A percentile compares a stretch with the other conserved stretches of the same genome.
phyloP scores from a whole-genome alignment of 257 asterid genomes.

The Solanum sitiens region DNA sequence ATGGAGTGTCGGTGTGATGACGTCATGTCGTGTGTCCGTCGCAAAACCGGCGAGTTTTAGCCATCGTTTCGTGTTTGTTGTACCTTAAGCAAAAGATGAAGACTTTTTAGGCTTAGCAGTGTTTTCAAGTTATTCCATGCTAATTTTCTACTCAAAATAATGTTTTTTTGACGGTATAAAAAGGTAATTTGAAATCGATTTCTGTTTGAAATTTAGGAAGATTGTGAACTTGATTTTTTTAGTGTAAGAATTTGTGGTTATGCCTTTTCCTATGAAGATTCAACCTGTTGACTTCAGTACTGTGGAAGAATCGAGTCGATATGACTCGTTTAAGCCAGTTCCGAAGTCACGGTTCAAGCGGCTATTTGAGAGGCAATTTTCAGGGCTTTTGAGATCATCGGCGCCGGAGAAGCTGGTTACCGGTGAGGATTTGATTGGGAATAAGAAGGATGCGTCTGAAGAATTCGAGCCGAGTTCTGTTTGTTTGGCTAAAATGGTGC shows the following conservation, averaged over 20 bases:
- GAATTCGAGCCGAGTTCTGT: constrained; percentile 79
- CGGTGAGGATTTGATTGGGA: constrained; percentile 10
- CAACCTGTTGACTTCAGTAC: constrained; percentile 61
- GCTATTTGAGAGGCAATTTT: constrained; percentile 75
- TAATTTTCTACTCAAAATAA: neutral
- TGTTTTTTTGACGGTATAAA: constrained; percentile 6
- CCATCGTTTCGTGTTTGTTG: constrained; percentile 6
- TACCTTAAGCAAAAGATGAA: constrained; percentile 32
- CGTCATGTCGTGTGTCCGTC: constrained; percentile 5
- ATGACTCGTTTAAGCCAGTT: constrained; percentile 51
- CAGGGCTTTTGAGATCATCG: constrained; percentile 34
- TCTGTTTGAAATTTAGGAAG: neutral
- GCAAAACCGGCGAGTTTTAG: neutral
- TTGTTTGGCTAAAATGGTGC: constrained; percentile 77
- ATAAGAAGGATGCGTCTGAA: constrained; percentile 41
- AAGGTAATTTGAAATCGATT: constrained; percentile 13
- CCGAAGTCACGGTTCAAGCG: constrained; percentile 59
- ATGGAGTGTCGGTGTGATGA: constrained; percentile 21
- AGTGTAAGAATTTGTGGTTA: neutral
- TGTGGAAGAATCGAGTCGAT: constrained; percentile 20
- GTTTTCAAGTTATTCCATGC: constrained; percentile 44
- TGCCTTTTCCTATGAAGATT: constrained; percentile 60
- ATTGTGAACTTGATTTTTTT: neutral
- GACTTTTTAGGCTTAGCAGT: constrained; percentile 15
- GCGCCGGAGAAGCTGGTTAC: constrained; percentile 20